Conservation (phyloP, 1,284 basidiomycete genomes). For the Schizophyllum amplum region DNA sequence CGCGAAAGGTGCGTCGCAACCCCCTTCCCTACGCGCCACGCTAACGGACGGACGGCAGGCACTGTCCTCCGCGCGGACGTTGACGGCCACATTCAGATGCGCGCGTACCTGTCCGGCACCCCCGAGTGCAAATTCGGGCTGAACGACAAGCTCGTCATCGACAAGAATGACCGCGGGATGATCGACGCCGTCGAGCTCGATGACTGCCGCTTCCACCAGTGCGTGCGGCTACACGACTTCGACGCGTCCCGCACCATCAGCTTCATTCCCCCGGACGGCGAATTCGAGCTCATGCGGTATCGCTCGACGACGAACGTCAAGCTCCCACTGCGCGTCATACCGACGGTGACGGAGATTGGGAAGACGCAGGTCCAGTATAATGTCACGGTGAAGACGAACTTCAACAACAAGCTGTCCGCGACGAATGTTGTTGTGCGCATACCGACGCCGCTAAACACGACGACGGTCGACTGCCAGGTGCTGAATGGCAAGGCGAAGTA, state of each 20-base stretch:
- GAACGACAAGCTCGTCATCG: conserved; percentile 96
- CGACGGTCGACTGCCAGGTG: conserved; percentile 86
- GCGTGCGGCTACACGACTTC: conserved; percentile 91
- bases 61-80: conserved; percentile 94
- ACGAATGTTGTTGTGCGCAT: conserved; percentile 90
- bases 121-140: conserved; percentile 98
- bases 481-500: conserved; percentile 95
- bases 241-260: conserved; percentile 90
- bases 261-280: conserved; percentile 97
- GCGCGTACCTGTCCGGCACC: conserved; percentile 92
- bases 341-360: conserved; percentile 89
- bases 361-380: conserved; percentile 90
- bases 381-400: conserved; percentile 83
- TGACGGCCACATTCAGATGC: conserved; percentile 97
- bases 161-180: conserved; percentile 68
- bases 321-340: conserved; percentile 84
- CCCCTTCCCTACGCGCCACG: background rate
- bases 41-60: conserved; percentile 38
- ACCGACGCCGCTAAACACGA: conserved; percentile 94
- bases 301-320: conserved; percentile 95
- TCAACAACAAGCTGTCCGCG: conserved; percentile 87
- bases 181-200: conserved; percentile 89
- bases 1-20: conserved; percentile 64
- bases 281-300: conserved; percentile 99
- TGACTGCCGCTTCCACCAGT: conserved; percentile 98